These are phyloP conservation scores for Zopfia rhizophila DNA, from an alignment of 2,329 filamentous ascomycete genomes.

Conservation along the genomic window DNA sequence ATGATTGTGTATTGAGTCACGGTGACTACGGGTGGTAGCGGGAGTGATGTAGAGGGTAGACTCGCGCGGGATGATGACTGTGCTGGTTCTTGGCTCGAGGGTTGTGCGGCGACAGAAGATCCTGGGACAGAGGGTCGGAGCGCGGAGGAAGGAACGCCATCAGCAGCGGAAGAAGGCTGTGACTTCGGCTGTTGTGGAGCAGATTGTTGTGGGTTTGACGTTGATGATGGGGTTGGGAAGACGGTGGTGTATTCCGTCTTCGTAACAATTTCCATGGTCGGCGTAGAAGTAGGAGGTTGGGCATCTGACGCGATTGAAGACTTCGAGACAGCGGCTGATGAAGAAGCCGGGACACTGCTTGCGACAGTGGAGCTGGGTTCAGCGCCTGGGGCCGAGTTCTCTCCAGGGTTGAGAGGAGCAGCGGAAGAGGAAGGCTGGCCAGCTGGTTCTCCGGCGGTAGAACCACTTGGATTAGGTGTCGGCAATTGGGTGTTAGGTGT, in stretches of 20 bases:
- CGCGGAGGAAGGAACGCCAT: slow-evolving; percentile 8
- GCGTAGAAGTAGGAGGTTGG: background rate
- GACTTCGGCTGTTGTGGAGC: slow-evolving; percentile 17
- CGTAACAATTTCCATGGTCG: slow-evolving; percentile 25
- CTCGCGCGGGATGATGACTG: slow-evolving; percentile 19
- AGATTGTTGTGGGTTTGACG: slow-evolving; percentile 9
- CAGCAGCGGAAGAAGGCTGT: slow-evolving; percentile 14
- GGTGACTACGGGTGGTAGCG: slow-evolving; percentile 39
- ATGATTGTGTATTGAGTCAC: slow-evolving; percentile 45
- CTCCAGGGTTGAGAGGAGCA: background rate
- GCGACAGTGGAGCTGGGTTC: background rate
- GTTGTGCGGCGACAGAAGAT: background rate
- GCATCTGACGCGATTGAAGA: background rate
- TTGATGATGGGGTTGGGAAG: slow-evolving; percentile 23
- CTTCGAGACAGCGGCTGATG: background rate
- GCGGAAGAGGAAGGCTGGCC: background rate
- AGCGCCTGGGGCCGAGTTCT: background rate
- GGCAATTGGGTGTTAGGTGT: too few species aligned
- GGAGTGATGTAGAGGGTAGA: slow-evolving; percentile 13
- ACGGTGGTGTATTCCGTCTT: slow-evolving; percentile 43
- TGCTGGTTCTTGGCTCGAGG: background rate
- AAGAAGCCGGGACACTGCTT: slow-evolving; percentile 6
- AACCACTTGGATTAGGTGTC: too few species aligned
- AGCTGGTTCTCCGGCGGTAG: background rate
- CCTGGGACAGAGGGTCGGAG: slow-evolving; percentile 3